Evolutionary conservation across 129 eudicot species (phyloP), one percentile per base, ranked within the genome.

Genomic region (Scalesia atractyloides): DNA sequence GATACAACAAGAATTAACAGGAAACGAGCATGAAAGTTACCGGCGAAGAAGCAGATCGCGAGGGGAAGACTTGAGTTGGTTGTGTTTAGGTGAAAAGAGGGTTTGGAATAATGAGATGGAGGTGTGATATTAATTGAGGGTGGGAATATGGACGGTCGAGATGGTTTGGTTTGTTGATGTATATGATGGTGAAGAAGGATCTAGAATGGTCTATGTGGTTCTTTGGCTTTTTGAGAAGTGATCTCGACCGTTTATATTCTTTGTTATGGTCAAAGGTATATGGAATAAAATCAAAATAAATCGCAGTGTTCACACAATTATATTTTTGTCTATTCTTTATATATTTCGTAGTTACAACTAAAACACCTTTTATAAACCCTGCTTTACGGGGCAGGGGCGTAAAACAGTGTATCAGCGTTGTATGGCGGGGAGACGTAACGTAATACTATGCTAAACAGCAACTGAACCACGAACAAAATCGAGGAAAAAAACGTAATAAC

Each of bases 181-280:
- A 18, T n/a, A 53, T 51, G 37, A 30, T 18, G 17, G 16, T 33
- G 4, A 10, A 56, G 75, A 70, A 70, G 76, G 41, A 14, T 71
- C 76, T 71, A 39, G 76, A 71, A 71, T 59, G 39, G 68, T 41
- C 61, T n/a, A 12, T 16, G 18, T 70, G 66, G 48, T 76, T 59
- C 69, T 51, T 22, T 44, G 4, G 44, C 37, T 14, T 37, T 52
- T 68, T 11, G 49, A 13, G 16, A 44, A 75, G 50, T 19, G 26
- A 75, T 70, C 70, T 37, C 66, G 36, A 37, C 65, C 76, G 54
- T 77, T 69, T 26, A 7, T 15, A 1, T 9, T 44, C 14, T 68
- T 19, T 53, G 30, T n/a, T n/a, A n/a, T n/a, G n/a, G n/a, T n/a
- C n/a, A n/a, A n/a, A n/a, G n/a, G n/a, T n/a, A n/a, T n/a, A n/a